Conservation (phyloP, 2,329 filamentous ascomycete genomes). For the Coniochaeta prunicola region DNA sequence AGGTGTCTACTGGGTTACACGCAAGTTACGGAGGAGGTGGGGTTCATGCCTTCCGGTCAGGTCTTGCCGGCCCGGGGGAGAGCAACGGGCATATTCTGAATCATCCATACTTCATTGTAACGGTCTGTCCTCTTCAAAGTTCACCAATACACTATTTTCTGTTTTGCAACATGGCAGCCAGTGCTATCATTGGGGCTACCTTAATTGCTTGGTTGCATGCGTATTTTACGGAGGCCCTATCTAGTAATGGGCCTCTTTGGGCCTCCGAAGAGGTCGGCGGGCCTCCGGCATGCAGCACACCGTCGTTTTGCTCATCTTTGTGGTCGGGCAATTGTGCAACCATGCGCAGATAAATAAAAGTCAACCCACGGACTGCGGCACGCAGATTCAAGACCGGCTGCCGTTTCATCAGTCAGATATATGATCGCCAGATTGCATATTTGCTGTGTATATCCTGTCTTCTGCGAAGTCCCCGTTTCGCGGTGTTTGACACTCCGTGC, state of each 20-base stretch:
- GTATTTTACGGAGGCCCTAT: too few relatives aligned
- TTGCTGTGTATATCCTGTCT: neutral
- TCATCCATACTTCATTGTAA: too few relatives aligned
- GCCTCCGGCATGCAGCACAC: neutral
- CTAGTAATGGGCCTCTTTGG: neutral
- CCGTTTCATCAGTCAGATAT: neutral
- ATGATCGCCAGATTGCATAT: neutral
- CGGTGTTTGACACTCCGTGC: neutral
- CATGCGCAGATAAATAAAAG: neutral
- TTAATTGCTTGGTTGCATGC: too few relatives aligned
- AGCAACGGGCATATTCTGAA: neutral
- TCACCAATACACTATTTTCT: too few relatives aligned
- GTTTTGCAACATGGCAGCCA: neutral
- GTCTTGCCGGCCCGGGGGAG: neutral
- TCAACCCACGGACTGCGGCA: neutral
- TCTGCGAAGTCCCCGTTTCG: neutral
- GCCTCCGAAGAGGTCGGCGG: neutral
- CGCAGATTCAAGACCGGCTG: neutral
- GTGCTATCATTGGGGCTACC: too few relatives aligned
- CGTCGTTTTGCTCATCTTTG: neutral
- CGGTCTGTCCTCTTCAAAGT: too few relatives aligned
- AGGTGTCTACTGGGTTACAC: too few relatives aligned
- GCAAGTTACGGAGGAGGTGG: neutral
- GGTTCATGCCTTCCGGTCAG: neutral
- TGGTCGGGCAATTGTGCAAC: neutral